Evolutionary conservation across 2,329 filamentous ascomycete species (phyloP).

Genomic region (Pseudogymnoascus sp.): DNA sequence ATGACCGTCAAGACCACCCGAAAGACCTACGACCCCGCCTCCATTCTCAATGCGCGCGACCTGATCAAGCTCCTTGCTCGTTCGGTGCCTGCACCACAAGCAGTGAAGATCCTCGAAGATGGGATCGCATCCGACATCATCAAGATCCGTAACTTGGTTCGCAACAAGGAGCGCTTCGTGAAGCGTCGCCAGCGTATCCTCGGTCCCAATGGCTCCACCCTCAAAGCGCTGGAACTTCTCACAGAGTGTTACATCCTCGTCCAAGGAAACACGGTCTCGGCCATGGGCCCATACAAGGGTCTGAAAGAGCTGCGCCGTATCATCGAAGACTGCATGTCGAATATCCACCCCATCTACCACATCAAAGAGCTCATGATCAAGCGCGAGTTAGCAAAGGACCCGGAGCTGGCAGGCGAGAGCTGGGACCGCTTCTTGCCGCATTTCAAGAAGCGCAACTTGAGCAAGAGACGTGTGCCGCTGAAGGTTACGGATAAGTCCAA

Average conservation of each 20-base stretch:
- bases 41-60: constrained; percentile 89
- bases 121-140: constrained; percentile 89
- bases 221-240: constrained; percentile 88
- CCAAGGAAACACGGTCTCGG: constrained; percentile 89
- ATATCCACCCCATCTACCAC: constrained; percentile 82
- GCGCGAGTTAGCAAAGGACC: constrained; percentile 82
- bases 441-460: constrained; percentile 89
- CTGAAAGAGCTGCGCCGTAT: constrained; percentile 86
- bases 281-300: constrained; percentile 87
- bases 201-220: constrained; percentile 80
- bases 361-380: constrained; percentile 97
- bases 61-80: constrained; percentile 87
- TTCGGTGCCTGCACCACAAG: constrained; percentile 87
- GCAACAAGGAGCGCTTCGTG: constrained; percentile 91
- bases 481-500: constrained; percentile 88
- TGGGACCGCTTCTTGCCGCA: constrained; percentile 96
- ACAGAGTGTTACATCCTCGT: constrained; percentile 91
- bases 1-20: constrained; percentile 96
- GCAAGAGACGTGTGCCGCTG: constrained; percentile 71
- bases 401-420: constrained; percentile 74
- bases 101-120: constrained; percentile 89
- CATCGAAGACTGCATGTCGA: constrained; percentile 93
- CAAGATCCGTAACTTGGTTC: constrained; percentile 83
- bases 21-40: constrained; percentile 84
- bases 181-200: constrained; percentile 90